A percentile compares a stretch with the other conserved stretches of the same genome.
phyloP scores from a whole-genome alignment of 2,329 filamentous ascomycete species.

The Aureobasidium leucospermi region DNA sequence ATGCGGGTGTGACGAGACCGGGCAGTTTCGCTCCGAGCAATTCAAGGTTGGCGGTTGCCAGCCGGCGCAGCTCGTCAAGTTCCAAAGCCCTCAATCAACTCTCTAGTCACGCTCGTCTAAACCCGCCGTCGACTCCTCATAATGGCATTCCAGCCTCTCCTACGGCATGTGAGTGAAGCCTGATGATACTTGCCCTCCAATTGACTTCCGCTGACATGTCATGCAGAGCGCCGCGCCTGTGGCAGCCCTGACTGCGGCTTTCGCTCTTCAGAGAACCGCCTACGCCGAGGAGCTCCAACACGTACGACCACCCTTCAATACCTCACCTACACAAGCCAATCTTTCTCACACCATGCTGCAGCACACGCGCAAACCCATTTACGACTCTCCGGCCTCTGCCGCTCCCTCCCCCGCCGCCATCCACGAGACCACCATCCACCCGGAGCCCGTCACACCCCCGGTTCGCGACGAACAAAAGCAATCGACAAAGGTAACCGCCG shows the following conservation, averaged over 20 bases:
- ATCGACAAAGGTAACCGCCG: constrained; percentile 26
- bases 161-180: constrained; percentile 42
- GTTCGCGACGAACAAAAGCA: constrained; percentile 27
- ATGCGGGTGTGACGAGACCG: not conserved
- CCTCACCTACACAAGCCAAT: too few relatives aligned
- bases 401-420: constrained; percentile 24
- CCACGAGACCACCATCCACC: constrained; percentile 27
- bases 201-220: constrained; percentile 19
- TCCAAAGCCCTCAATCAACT: not conserved
- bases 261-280: constrained; percentile 38
- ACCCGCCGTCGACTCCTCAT: constrained; percentile 19
- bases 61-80: not conserved
- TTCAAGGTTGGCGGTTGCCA: not conserved
- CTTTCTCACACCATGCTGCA: constrained; percentile 14
- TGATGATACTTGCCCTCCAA: not conserved
- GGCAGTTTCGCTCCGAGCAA: not conserved
- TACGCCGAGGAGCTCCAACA: constrained; percentile 41
- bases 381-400: constrained; percentile 59
- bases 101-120: not conserved
- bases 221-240: constrained; percentile 43
- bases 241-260: constrained; percentile 37
- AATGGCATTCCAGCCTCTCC: constrained; percentile 48
- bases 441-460: constrained; percentile 43
- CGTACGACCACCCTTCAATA: not conserved
- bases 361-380: constrained; percentile 58